Evolutionary conservation across 352 stramenopile genomes (phyloP), one percentile per base, ranked within the genome.

Genomic region (Phytophthora fragariae): DNA sequence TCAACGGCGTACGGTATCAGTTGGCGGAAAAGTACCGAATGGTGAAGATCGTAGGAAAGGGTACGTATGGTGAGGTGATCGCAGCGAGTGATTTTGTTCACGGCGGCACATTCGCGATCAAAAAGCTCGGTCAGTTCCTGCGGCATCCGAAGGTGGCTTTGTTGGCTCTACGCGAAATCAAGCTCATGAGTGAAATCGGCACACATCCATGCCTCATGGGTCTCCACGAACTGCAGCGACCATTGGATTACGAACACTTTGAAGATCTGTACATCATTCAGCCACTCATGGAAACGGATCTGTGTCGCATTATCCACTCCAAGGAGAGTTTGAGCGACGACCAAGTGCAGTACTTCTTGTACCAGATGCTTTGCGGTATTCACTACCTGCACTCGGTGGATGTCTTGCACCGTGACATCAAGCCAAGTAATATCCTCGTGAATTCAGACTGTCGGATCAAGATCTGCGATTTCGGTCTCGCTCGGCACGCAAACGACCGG

Each of bases 191-290:
- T 65, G 88, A 90, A 53, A 82, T 97, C 15, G 90, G 90, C 2
- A 63, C 73, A 19, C 90, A 97, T 52, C 82, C 87, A 31, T 90
- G 85, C 58, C 72, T 97, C 24, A 95, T 97, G 88, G 85, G 82
- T 21, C 88, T 93, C 57, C 88, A 95, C 69, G 90, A 97, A 55
- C 74, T 97, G n/a, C 88, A 97, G 67, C 78, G 81, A 21, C 90
- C 90, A 39, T 70, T 95, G 14, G 83, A 92, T 57, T 95, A 93
- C 65, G 90, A 94, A 35, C 85, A 92, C 59, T 99, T 99, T 73
- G 88, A 98, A 72, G 97, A 99, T 79, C 79, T 99, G 24, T 99
- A 99, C 79, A 98, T 99, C 70, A 98, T 99, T 52, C 89, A 97
- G 71, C 92, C 98, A 47, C 90, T 99, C 50, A 99, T 99, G 97